Percentiles rank a stretch among this genome's conserved stretches.
Evolutionary conservation across 352 stramenopile species (phyloP).

Genomic region (Pythium folliculosum): DNA sequence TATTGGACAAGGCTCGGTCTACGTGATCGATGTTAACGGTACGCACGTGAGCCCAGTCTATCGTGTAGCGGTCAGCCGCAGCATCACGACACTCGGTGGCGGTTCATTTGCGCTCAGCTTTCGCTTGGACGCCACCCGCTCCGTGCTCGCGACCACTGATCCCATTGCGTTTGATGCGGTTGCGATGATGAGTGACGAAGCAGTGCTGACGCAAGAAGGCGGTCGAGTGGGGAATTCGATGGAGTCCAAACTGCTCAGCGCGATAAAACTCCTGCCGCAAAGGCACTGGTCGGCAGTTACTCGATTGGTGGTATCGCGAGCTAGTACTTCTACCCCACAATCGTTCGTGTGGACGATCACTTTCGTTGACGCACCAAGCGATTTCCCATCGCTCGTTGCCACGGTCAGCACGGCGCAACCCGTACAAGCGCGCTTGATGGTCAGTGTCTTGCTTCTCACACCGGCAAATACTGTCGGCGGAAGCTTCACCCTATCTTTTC

Average conservation of each 20-base stretch:
- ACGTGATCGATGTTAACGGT: constrained; percentile 30
- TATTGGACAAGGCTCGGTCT: constrained; percentile 31
- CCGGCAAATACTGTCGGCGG: constrained; percentile 13
- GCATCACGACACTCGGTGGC: constrained; percentile 6
- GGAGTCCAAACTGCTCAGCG: constrained; percentile 25
- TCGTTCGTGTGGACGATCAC: constrained; percentile 32
- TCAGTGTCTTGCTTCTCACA: constrained; percentile 5
- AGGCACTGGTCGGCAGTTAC: constrained; percentile 1
- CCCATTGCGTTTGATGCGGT: constrained; percentile 40
- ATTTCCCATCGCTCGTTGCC: constrained; percentile 32
- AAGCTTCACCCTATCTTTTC: constrained; percentile 17
- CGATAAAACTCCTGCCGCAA: constrained; percentile 17
- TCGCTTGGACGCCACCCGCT: neutral
- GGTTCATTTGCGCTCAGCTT: constrained; percentile 37
- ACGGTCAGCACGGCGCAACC: neutral
- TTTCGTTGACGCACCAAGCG: constrained; percentile 28
- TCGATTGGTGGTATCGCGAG: constrained; percentile 4
- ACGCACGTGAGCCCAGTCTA: constrained; percentile 34
- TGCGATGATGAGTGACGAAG: constrained; percentile 36
- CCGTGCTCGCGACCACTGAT: constrained; percentile 20
- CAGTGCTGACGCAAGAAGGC: constrained; percentile 25
- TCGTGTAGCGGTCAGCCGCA: constrained; percentile 10
- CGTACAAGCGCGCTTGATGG: neutral
- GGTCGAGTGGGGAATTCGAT: constrained; percentile 35
- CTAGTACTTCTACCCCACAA: neutral